Conservation (phyloP, 2,329 filamentous ascomycete species). For the Parastagonospora nodorum region DNA sequence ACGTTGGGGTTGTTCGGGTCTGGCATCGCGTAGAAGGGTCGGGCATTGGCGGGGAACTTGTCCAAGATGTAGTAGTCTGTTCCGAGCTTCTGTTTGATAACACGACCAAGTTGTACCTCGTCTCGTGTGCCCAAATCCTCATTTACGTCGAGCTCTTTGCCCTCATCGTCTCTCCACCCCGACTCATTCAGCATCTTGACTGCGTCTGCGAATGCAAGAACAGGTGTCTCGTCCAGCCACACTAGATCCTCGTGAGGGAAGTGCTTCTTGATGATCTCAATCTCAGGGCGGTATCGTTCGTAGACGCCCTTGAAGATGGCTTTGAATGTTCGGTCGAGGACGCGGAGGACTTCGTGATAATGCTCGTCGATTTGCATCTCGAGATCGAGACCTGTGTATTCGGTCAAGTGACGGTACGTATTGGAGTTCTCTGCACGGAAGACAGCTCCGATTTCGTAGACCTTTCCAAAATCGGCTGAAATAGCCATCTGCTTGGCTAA, state of each 20-base stretch:
- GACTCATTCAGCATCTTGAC: constrained; percentile 80
- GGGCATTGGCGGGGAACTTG: constrained; percentile 83
- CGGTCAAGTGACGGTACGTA: constrained; percentile 90
- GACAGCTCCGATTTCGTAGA: constrained; percentile 88
- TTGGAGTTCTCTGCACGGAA: constrained; percentile 97
- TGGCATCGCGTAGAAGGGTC: constrained; percentile 91
- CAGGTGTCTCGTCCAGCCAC: constrained; percentile 83
- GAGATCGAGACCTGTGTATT: constrained; percentile 90
- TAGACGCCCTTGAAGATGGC: constrained; percentile 76
- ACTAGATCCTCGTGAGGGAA: constrained; percentile 87
- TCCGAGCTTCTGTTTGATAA: constrained; percentile 83
- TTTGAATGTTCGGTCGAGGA: constrained; percentile 82
- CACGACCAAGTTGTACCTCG: constrained; percentile 81
- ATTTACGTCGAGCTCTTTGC: constrained; percentile 69
- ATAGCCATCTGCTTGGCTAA: constrained; percentile 93
- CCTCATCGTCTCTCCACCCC: constrained; percentile 77
- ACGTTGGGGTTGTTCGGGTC: constrained; percentile 72
- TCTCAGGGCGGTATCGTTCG: constrained; percentile 69
- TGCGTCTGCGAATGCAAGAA: constrained; percentile 79
- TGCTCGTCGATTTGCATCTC: constrained; percentile 91
- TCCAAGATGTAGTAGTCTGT: constrained; percentile 95
- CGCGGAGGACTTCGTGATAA: constrained; percentile 83
- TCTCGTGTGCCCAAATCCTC: constrained; percentile 86
- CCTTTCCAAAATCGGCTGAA: constrained; percentile 83
- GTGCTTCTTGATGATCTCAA: constrained; percentile 78